Base-by-base conservation (phyloP, 1,284 basidiomycete species). In the Moniliophthora roreri region DNA sequence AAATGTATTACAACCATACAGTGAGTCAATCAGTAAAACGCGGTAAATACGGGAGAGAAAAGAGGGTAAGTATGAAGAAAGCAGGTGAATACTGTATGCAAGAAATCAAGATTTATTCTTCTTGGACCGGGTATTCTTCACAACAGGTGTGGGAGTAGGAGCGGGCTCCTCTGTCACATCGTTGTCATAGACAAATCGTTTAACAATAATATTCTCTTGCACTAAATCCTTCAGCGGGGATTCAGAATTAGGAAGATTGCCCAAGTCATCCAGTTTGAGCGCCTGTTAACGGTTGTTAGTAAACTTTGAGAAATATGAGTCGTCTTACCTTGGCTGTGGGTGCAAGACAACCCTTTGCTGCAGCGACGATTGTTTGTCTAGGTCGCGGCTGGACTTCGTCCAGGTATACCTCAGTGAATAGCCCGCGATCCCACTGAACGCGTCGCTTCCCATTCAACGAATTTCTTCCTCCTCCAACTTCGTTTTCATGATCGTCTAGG, bases 111-210 rank as follows among this genome's bases (percentile, higher is more conserved):
- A 44, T 52, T 52, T 54, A 24, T 50, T 66, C 62, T 73, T 79
- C 63, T 73, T 79, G 50, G 67, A 66, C 60, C 76, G 70, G 2
- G 85, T 86, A 52, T 71, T 73, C 66, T 81, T 84, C 13, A 73
- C 66, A 11, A 67, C 64, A 23, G 74, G 66, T 3, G 67, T 48
- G 9, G 69, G 61, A 45, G 68, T 65, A 24, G 69, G 59, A 45
- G 68, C 66, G 16, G 68, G 69, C 38, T 63, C 63, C 36, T 66
- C 69, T 48, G 79, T 77, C 11, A 79, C 67, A 60, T 93, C 91
- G 54, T 85, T 84, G 57, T 93, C 91, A 60, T 93, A 94, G 34
- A 93, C 83, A 64, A 87, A 89, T 60, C 84, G 91, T 70, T 89
- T 87, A 34, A 94, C 85, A 40, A 82, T 71, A 34, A 95, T 73